Evolutionary conservation across 2,329 filamentous ascomycete species (phyloP), one percentile per base, ranked within the genome.

Genomic region (Scedosporium minutisporum): DNA sequence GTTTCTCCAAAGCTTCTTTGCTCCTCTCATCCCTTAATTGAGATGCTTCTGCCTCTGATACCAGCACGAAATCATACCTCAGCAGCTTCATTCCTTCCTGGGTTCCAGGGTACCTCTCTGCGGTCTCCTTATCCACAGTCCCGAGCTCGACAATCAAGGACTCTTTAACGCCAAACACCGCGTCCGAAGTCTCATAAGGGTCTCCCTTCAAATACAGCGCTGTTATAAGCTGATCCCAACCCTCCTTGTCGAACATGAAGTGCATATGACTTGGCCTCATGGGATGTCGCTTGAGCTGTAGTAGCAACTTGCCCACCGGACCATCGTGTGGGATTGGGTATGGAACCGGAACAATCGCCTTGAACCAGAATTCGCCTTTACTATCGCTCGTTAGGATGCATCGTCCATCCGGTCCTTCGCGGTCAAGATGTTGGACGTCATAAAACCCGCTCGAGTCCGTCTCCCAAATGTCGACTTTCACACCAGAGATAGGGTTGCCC

Each of bases 281-380:
- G 62, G 85, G 85, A 75, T 95, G 91, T n/a, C 91, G 78, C 14
- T 82, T 80, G 68, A 95, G 71, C 69, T 76, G 72, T 71, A 78
- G 76, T 68, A 95, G 75, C 67, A 95, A 71, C 73, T 85, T 84
- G 0, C 90, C 92, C 1, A 96, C 91, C 0, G 92, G 91, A 6
- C 90, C 90, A 74, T 96, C 91, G 68, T 90, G 81, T 1, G 91
- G 90, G 69, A 96, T 93, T 0, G 90, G 88, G 74, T 96, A 96
- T 60, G 87, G 86, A 63, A 96, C 91, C 0, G 92, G 92, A 64
- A 87, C 87, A 70, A 96, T 91, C 0, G 87, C 90, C 69, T 86
- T 87, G 77, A 96, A 96, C 87, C 88, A 96, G 71, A 96, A 95
- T 41, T 64, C 53, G 0, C 70, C 71, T 1, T 69, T 57, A 4